phyloP scores from a whole-genome alignment of 305 asterid genomes.

The Fraxinus platypoda region DNA sequence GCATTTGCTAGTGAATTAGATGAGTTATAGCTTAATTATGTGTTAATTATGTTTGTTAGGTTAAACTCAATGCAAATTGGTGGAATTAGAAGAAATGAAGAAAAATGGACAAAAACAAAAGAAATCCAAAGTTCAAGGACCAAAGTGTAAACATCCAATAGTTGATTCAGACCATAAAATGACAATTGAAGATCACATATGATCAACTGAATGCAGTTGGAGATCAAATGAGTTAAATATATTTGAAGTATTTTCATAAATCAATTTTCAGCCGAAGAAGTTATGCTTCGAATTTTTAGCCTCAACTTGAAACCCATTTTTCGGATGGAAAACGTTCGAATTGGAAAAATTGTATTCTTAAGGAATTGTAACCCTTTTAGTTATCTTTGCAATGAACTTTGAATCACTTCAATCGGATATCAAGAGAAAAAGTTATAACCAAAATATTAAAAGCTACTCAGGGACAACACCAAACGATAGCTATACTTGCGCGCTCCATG shows the following conservation, averaged over 20 bases:
- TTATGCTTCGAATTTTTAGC: too few relatives aligned
- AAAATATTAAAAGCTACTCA: too few relatives aligned
- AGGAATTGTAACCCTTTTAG: background rate
- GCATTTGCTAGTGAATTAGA: background rate
- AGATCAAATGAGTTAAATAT: background rate
- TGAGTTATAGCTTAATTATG: background rate
- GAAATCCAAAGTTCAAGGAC: background rate
- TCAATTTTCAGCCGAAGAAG: background rate
- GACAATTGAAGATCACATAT: background rate
- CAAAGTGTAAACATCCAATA: background rate
- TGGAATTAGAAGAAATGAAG: background rate
- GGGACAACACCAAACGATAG: too few relatives aligned
- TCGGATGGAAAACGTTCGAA: background rate
- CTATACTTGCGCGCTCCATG: too few relatives aligned
- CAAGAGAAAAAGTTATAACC: too few relatives aligned
- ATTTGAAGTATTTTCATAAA: background rate
- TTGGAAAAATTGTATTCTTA: too few relatives aligned
- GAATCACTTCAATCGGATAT: background rate
- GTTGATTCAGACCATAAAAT: background rate
- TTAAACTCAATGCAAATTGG: background rate
- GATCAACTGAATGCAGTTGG: background rate
- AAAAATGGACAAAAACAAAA: background rate
- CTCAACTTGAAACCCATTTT: background rate
- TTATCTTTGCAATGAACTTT: background rate
- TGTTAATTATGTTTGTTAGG: too few relatives aligned